Base-by-base conservation (phyloP, 129 eudicot species). In the Chrysanthemum lavandulifolium region DNA sequence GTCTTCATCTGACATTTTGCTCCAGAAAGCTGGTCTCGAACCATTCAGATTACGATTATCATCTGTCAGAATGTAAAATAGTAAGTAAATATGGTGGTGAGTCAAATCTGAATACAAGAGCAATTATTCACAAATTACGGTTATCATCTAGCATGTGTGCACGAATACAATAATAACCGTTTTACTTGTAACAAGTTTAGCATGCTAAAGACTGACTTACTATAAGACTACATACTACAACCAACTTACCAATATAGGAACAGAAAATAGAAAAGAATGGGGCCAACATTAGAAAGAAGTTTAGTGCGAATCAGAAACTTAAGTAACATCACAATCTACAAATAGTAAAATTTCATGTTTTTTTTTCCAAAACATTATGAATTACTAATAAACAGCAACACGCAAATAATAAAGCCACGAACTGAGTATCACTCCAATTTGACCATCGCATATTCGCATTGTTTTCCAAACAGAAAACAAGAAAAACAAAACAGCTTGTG, bases 21-120 rank as follows among this genome's bases (percentile, higher is more conserved):
- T 77, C 91, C 91, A 89, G 21, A 73, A 73, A 70, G 82, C 56
- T 63, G 86, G 80, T 62, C 75, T 85, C 36, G 84, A 76, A 48
- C 64, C 74, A 47, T 83, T 61, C 50, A 25, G 70, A 77, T 67
- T 79, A 80, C 76, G 60, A 13, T 65, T 78, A 48, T 81, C 77
- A 80, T 82, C 87, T 79, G 84, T 77, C 50, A 21, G 7, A 59
- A 75, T 12, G 71, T 25, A 19, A 74, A 64, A 45, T 43, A 53
- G 56, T 13, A 56, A 31, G 65, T 70, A 70, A 15, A 55, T 31
- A 54, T 33, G 51, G 29, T 31, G 50, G 56, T 56, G 19, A 16
- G 65, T 64, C 56, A 52, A 74, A 23, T 15, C 53, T 73, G 11
- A 14, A 53, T 25, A 14, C 60, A 58, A 15, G 47, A 76, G 67